phyloP scores from a whole-genome alignment of 768 basidiomycete genomes.

The Mycena alexandri region DNA sequence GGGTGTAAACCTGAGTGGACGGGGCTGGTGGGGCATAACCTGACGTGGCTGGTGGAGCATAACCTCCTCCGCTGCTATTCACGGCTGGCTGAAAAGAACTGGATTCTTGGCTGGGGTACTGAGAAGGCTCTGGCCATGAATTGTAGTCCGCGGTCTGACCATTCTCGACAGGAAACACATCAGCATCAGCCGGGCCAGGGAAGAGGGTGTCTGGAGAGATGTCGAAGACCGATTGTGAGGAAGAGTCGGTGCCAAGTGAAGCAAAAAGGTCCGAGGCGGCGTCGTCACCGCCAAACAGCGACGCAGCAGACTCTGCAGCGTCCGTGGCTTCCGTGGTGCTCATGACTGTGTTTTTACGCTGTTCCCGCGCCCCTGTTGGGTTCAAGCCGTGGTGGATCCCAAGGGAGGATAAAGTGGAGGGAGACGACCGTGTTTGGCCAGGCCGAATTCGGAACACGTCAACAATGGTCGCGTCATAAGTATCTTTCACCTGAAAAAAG shows the following conservation, averaged over 20 bases:
- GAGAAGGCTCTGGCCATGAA: conserved; percentile 36
- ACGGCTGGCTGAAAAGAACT: conserved; percentile 24
- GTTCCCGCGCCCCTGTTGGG: too few species aligned
- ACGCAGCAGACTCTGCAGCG: conserved; percentile 84
- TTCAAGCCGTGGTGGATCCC: background rate
- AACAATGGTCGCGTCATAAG: background rate
- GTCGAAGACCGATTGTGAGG: conserved; percentile 31
- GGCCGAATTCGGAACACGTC: conserved; percentile 22
- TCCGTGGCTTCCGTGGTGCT: conserved; percentile 79
- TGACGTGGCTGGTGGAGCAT: conserved; percentile 15
- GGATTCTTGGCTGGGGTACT: conserved; percentile 40
- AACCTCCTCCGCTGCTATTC: background rate
- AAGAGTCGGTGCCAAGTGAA: conserved; percentile 59
- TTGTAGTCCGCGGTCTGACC: background rate
- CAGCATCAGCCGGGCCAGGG: conserved; percentile 31
- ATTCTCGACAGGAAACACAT: conserved; percentile 21
- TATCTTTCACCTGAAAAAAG: background rate
- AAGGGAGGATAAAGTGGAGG: background rate
- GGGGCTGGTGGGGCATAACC: conserved; percentile 14
- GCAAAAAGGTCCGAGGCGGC: conserved; percentile 74
- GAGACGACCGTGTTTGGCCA: conserved; percentile 29
- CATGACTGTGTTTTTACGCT: conserved; percentile 53
- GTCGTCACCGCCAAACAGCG: conserved; percentile 82
- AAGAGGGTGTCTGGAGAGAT: conserved; percentile 31
- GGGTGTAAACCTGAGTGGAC: background rate